These are phyloP conservation scores for Globisporangium middletonii DNA, from an alignment of 352 stramenopile genomes.

Conservation along the genomic window DNA sequence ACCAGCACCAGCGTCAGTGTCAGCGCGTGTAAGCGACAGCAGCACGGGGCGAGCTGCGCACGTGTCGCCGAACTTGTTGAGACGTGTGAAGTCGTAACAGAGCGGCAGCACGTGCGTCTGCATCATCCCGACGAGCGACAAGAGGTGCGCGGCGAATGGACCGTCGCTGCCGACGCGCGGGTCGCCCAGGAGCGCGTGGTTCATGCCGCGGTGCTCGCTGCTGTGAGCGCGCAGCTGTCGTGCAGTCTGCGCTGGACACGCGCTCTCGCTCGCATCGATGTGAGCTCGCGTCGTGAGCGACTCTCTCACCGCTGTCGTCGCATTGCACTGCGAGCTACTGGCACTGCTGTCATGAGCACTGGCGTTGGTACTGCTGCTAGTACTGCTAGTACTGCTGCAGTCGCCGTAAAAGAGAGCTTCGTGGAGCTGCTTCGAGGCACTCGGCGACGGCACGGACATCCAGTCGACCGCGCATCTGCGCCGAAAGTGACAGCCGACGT, in stretches of 20 bases:
- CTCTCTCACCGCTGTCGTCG: constrained; percentile 3
- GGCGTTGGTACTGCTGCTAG: constrained; percentile 7
- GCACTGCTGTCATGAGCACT: constrained; percentile 18
- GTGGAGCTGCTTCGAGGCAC: constrained; percentile 8
- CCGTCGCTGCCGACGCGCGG: constrained; percentile 10
- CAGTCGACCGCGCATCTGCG: constrained; percentile 23
- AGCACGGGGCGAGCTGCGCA: constrained; percentile 22
- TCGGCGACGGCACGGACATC: constrained; percentile 23
- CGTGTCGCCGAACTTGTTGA: constrained; percentile 29
- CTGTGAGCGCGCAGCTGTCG: background rate
- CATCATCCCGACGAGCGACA: constrained; percentile 24
- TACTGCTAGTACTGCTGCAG: constrained; percentile 4
- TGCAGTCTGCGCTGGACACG: background rate
- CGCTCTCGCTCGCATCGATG: background rate
- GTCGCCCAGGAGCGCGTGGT: constrained; percentile 22
- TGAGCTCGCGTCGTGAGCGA: background rate
- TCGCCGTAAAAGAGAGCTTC: background rate
- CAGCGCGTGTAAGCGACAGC: constrained; percentile 13
- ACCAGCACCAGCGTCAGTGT: background rate
- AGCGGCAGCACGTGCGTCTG: constrained; percentile 20
- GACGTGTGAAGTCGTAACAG: constrained; percentile 19
- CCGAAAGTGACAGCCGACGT: constrained; percentile 22
- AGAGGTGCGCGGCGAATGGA: constrained; percentile 21
- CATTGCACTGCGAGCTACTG: background rate
- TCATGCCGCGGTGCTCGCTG: constrained; percentile 8